Evolutionary conservation across 2,329 filamentous ascomycete genomes (phyloP).

Genomic region (Xylariaceae sp.): DNA sequence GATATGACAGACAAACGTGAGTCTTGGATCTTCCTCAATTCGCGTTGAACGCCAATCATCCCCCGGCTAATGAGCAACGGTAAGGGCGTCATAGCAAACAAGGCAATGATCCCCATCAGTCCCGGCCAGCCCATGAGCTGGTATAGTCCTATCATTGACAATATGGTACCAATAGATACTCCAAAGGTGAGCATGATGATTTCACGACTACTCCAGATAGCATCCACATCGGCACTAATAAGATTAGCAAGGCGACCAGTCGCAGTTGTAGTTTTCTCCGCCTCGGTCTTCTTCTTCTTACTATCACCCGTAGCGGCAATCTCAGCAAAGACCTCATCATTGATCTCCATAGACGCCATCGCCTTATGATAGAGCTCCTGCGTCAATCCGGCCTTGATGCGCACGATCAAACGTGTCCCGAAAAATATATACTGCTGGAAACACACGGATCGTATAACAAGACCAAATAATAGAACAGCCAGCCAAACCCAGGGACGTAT

Average conservation of each 20-base stretch:
- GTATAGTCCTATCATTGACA: conserved; percentile 51
- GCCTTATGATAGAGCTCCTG: conserved; percentile 56
- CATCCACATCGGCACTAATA: conserved; percentile 57
- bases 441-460: conserved; percentile 43
- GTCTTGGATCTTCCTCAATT: conserved; percentile 54
- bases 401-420: conserved; percentile 52
- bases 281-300: conserved; percentile 23
- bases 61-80: conserved; percentile 45
- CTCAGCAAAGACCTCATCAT: conserved; percentile 48
- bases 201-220: conserved; percentile 49
- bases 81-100: conserved; percentile 47
- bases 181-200: conserved; percentile 44
- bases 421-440: conserved; percentile 57
- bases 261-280: conserved; percentile 39
- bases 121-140: conserved; percentile 53
- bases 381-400: conserved; percentile 53
- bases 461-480: conserved; percentile 49
- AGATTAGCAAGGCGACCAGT: conserved; percentile 52
- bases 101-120: conserved; percentile 46
- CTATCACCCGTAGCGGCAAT: conserved; percentile 25
- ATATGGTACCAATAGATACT: conserved; percentile 42
- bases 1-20: conserved; percentile 54
- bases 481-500: conserved; percentile 52
- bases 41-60: conserved; percentile 48
- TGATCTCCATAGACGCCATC: conserved; percentile 52